Evolutionary conservation across 768 basidiomycete species (phyloP).

Genomic region (Auriculariales sp.): DNA sequence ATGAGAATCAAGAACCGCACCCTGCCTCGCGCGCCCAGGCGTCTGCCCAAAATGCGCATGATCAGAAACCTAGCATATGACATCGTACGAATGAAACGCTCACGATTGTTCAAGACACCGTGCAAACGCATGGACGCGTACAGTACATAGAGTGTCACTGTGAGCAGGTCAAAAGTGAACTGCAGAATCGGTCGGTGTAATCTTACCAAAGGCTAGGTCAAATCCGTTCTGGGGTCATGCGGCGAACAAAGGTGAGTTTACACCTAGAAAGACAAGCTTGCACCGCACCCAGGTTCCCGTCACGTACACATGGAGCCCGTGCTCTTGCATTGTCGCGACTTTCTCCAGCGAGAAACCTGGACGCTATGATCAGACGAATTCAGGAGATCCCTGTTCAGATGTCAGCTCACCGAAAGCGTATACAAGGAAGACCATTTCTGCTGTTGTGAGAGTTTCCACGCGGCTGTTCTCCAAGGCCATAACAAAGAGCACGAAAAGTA

Average conservation of each 20-base stretch:
- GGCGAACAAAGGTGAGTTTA: conserved; percentile 1
- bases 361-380: conserved; percentile 31
- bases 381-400: not conserved
- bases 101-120: conserved; percentile 58
- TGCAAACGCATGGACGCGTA: conserved; percentile 69
- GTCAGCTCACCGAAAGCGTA: conserved; percentile 22
- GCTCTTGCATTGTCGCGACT: conserved; percentile 89
- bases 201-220: conserved; percentile 73
- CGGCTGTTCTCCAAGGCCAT: conserved; percentile 65
- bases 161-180: not conserved
- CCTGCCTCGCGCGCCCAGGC: conserved; percentile 56
- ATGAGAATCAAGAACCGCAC: not conserved
- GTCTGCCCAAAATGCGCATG: conserved; percentile 27
- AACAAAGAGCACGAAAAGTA: conserved; percentile 67
- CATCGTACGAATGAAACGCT: conserved; percentile 12
- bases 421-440: conserved; percentile 66
- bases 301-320: conserved; percentile 39
- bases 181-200: not conserved
- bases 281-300: conserved; percentile 9
- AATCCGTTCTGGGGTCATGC: conserved; percentile 62
- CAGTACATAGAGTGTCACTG: conserved; percentile 64
- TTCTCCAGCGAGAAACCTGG: conserved; percentile 85
- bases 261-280: not conserved
- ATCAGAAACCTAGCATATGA: conserved; percentile 4
- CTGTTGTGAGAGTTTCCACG: conserved; percentile 40